Evolutionary conservation across 2,329 filamentous ascomycete species (phyloP).

Genomic region (Neurospora sp.): DNA sequence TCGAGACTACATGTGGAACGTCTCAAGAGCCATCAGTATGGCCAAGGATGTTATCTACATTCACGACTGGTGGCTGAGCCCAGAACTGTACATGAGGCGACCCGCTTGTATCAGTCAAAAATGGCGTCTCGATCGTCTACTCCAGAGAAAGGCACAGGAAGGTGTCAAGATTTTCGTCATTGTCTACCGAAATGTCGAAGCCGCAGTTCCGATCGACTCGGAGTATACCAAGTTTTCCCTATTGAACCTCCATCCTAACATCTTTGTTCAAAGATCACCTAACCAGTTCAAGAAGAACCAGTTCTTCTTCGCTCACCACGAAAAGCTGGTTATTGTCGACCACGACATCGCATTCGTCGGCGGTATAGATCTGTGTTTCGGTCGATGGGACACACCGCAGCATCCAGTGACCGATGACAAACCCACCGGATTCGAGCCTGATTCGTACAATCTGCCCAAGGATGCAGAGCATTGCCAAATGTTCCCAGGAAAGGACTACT

Average conservation of each 20-base stretch:
- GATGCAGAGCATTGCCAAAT: slow-evolving; percentile 92
- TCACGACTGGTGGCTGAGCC: slow-evolving; percentile 98
- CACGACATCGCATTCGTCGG: slow-evolving; percentile 94
- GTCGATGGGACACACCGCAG: slow-evolving; percentile 92
- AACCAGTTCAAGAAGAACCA: slow-evolving; percentile 99
- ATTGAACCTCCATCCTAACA: slow-evolving; percentile 88
- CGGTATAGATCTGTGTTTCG: slow-evolving; percentile 93
- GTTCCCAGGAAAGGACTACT: slow-evolving; percentile 97
- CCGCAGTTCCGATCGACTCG: slow-evolving; percentile 93
- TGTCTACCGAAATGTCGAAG: slow-evolving; percentile 94
- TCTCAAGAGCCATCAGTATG: slow-evolving; percentile 92
- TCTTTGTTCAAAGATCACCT: slow-evolving; percentile 90
- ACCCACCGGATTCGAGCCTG: slow-evolving; percentile 79
- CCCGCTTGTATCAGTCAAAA: slow-evolving; percentile 95
- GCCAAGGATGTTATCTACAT: slow-evolving; percentile 97
- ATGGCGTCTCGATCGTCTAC: slow-evolving; percentile 85
- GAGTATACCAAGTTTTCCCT: slow-evolving; percentile 97
- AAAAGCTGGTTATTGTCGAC: slow-evolving; percentile 95
- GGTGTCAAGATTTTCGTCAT: slow-evolving; percentile 98
- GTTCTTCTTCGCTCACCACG: slow-evolving; percentile 98
- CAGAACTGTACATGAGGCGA: slow-evolving; percentile 87
- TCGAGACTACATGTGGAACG: slow-evolving; percentile 99
- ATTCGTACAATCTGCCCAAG: slow-evolving; percentile 54
- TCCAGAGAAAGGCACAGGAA: slow-evolving; percentile 89
- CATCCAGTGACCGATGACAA: slow-evolving; percentile 89